Evolutionary conservation across 2,329 filamentous ascomycete species (phyloP).

Genomic region (Metarhizium robertsii): DNA sequence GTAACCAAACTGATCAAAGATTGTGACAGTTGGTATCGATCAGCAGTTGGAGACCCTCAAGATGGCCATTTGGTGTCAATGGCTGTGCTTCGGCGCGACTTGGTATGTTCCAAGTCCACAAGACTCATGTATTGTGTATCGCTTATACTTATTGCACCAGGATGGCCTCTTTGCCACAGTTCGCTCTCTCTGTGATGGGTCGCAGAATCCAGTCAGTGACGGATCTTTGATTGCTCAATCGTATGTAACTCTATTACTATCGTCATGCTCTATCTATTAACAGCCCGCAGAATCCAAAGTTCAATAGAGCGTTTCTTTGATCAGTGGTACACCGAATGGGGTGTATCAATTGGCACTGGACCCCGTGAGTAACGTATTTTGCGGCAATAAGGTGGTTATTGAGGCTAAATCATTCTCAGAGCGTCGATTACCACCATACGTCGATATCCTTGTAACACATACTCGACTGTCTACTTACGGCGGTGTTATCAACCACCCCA

Average conservation of each 20-base stretch:
- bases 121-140: background rate
- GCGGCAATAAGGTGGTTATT: background rate
- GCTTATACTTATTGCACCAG: constrained; percentile 16
- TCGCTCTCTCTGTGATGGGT: constrained; percentile 49
- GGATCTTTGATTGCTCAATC: constrained; percentile 45
- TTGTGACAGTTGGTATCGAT: constrained; percentile 61
- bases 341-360: constrained; percentile 42
- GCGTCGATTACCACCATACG: constrained; percentile 56
- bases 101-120: constrained; percentile 33
- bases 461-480: constrained; percentile 67
- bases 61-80: constrained; percentile 66
- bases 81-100: constrained; percentile 56
- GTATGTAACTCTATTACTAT: constrained; percentile 21
- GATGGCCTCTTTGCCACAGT: constrained; percentile 49
- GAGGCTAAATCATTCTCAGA: constrained; percentile 21
- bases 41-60: constrained; percentile 52
- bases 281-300: constrained; percentile 33
- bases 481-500: constrained; percentile 65
- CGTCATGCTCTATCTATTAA: constrained; percentile 12
- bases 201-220: constrained; percentile 35
- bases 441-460: constrained; percentile 65
- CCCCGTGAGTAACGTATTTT: constrained; percentile 25
- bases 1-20: constrained; percentile 55
- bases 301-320: constrained; percentile 59
- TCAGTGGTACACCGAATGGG: constrained; percentile 56